Percentiles rank a stretch among this genome's conserved stretches.
Conservation (phyloP, 441 rosid genomes). For the Isatis lusitanica region DNA sequence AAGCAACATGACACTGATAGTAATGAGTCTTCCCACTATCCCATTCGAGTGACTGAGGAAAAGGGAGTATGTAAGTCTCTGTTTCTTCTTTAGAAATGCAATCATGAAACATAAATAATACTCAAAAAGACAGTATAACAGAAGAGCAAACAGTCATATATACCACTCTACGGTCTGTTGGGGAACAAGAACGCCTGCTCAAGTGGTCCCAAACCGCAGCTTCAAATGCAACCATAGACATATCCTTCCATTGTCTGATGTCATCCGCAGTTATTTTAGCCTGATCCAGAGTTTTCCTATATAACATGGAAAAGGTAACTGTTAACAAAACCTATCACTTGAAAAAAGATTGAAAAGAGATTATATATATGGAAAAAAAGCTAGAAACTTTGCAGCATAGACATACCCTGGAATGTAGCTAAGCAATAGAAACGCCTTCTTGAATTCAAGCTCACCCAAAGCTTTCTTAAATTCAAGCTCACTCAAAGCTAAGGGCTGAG, state of each 20-base stretch:
- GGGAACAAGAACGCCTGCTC: slow-evolving; percentile 20
- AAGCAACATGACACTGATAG: slow-evolving; percentile 59
- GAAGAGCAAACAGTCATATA: neutral
- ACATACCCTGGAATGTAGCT: slow-evolving; percentile 66
- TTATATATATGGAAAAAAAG: too few species aligned
- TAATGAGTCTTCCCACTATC: slow-evolving; percentile 48
- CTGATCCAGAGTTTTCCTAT: slow-evolving; percentile 45
- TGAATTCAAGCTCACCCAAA: slow-evolving; percentile 58
- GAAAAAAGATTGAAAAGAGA: neutral
- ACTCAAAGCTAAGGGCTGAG: slow-evolving; percentile 53
- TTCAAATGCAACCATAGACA: slow-evolving; percentile 56
- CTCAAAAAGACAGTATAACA: too few species aligned
- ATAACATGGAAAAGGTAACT: neutral
- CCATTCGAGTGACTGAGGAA: slow-evolving; percentile 52
- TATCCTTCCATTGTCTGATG: slow-evolving; percentile 44
- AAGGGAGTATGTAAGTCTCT: neutral
- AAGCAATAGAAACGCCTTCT: slow-evolving; percentile 63
- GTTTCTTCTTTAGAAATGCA: neutral
- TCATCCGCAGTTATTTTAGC: slow-evolving; percentile 36
- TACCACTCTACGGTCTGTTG: slow-evolving; percentile 53
- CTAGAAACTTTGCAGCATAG: neutral
- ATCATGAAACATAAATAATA: neutral
- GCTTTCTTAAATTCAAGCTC: slow-evolving; percentile 69
- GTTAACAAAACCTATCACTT: neutral
- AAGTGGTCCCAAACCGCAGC: slow-evolving; percentile 44